Base-by-base conservation (phyloP, 371 early-diverging fungal species). In the Blastocladiella emersonii region DNA sequence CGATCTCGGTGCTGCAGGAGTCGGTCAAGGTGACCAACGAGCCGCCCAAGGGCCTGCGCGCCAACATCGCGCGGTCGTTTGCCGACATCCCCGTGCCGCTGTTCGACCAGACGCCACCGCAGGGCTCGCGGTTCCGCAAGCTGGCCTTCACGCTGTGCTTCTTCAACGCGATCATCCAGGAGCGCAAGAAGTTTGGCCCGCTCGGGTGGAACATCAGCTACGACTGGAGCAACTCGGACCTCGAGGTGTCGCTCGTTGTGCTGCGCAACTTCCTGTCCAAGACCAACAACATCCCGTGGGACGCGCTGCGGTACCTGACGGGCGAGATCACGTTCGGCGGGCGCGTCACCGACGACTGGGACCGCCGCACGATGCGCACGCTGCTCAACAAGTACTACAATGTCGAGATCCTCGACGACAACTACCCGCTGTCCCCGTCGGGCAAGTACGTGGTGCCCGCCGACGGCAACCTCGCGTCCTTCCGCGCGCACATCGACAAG, bases 201-300 rank as follows among this genome's bases (percentile, higher is more conserved):
- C 71, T 81, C 10, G 81, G 81, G 12, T 81, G 78, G 79, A 81
- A 81, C 61, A 81, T 81, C 61, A 76, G 76, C 3, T 80, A 79
- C 69, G 81, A 67, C 25, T 56, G 69, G 34, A 67, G 45, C 51
- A 73, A 78, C 51, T 78, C 78, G 4, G 80, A 80, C 62, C 57
- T 77, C 60, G 67, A 74, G 25, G 78, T 80, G 25, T 78, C 78
- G 57, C 69, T 74, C 19, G 67, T 75, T 2, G 77, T 78, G 63
- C 72, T 80, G 15, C 74, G 74, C 57, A 80, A 78, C 73, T 78
- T 78, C 67, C 55, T 80, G 70, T 74, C 78, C 63, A 78, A 80
- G 57, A 76, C 78, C 63, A 65, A 66, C 21, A 71, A 74, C 41
- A 68, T 74, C 21, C 81, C 81, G 21, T 81, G 75, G 71, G 76